These are phyloP conservation scores for Haplosporangium gracile DNA, from an alignment of 192 early-diverging fungal genomes.

Conservation along the genomic window DNA sequence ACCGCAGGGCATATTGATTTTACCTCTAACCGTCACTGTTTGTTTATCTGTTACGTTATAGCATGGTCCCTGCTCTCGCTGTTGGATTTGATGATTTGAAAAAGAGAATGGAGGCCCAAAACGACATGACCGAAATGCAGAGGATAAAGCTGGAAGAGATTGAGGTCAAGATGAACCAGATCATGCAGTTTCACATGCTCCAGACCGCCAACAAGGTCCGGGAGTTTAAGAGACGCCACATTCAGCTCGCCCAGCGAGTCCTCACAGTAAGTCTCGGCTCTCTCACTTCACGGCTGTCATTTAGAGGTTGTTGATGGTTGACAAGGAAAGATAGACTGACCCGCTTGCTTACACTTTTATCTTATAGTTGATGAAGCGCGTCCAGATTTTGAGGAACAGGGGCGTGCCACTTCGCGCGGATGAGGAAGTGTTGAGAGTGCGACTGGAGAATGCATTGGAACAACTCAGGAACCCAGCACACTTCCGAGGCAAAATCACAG, in stretches of 20 bases:
- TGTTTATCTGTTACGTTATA: slow-evolving; percentile 41
- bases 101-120: slow-evolving; percentile 86
- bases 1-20: not conserved
- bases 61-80: slow-evolving; percentile 92
- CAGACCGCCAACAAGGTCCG: slow-evolving; percentile 80
- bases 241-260: slow-evolving; percentile 80
- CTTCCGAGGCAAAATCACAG: slow-evolving; percentile 85
- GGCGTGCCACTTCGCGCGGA: slow-evolving; percentile 86
- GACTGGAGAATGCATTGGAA: slow-evolving; percentile 80
- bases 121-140: slow-evolving; percentile 75
- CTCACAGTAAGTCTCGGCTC: slow-evolving; percentile 63
- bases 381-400: slow-evolving; percentile 86
- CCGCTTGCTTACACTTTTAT: not conserved
- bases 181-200: slow-evolving; percentile 69
- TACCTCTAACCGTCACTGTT: not conserved
- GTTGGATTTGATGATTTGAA: slow-evolving; percentile 92
- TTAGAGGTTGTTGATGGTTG: not conserved
- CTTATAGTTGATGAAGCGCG: slow-evolving; percentile 86
- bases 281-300: not conserved
- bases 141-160: slow-evolving; percentile 76
- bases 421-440: slow-evolving; percentile 83
- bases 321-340: not conserved
- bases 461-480: slow-evolving; percentile 84
- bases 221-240: slow-evolving; percentile 84
- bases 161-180: slow-evolving; percentile 28